These are phyloP conservation scores for Epicoccum nigrum DNA, from an alignment of 2,329 filamentous ascomycete species.

Conservation along the genomic window DNA sequence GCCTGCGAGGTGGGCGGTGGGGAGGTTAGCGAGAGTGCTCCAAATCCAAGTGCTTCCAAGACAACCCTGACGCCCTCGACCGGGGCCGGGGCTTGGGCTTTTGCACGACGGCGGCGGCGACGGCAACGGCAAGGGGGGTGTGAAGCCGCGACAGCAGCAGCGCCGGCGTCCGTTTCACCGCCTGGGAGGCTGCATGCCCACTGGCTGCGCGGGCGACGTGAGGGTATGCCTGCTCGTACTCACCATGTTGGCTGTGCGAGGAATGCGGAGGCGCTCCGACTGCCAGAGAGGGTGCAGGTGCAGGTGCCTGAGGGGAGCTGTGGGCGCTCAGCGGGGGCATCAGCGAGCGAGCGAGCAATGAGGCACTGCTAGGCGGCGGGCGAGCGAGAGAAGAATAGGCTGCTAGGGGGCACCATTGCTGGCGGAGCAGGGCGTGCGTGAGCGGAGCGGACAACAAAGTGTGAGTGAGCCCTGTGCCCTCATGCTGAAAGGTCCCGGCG, in stretches of 20 bases:
- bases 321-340: conserved; percentile 13
- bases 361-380: conserved; percentile 7
- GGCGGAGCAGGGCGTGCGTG: conserved; percentile 7
- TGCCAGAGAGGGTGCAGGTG: conserved; percentile 29
- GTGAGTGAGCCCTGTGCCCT: conserved; percentile 2
- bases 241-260: conserved; percentile 29
- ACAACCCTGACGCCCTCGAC: neutral
- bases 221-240: conserved; percentile 16
- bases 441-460: neutral
- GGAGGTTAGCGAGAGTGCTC: conserved; percentile 33
- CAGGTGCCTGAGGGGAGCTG: conserved; percentile 22
- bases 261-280: conserved; percentile 27
- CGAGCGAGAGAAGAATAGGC: neutral
- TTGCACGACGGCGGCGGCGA: neutral
- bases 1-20: conserved; percentile 37
- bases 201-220: conserved; percentile 8
- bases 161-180: conserved; percentile 9
- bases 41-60: neutral
- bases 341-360: conserved; percentile 4
- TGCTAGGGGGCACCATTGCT: conserved; percentile 11
- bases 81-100: neutral
- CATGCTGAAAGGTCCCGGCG: conserved; percentile 10
- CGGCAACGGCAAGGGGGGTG: conserved; percentile 7
- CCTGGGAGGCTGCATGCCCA: conserved; percentile 2
- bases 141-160: conserved; percentile 11